phyloP scores from a whole-genome alignment of 176 grass and related monocot genomes.

The Dactylis glomerata region DNA sequence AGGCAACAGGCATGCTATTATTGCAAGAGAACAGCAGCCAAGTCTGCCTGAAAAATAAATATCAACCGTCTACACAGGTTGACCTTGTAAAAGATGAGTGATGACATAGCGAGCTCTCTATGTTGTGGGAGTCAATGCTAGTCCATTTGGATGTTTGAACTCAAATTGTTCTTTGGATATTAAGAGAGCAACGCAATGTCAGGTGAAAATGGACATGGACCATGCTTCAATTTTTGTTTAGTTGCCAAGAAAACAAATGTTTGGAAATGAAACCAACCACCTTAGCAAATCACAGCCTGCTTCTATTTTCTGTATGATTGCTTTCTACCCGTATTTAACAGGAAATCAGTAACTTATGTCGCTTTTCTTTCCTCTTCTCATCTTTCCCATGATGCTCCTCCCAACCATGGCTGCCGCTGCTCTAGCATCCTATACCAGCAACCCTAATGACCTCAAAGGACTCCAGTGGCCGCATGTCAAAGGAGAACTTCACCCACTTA shows the following conservation, averaged over 20 bases:
- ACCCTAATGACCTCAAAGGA: not conserved
- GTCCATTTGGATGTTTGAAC: not conserved
- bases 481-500: not conserved
- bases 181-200: not conserved
- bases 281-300: not conserved
- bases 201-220: not conserved
- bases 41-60: slow-evolving; percentile 17
- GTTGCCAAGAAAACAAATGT: not conserved
- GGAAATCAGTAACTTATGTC: not conserved
- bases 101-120: not conserved
- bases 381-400: not conserved
- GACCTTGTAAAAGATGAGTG: not conserved
- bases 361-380: not conserved
- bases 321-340: not conserved
- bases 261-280: not conserved
- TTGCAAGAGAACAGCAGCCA: slow-evolving; percentile 12
- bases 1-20: not conserved
- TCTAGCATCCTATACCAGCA: not conserved
- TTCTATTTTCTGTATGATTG: not conserved
- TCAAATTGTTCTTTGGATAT: not conserved
- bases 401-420: not conserved
- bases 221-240: not conserved
- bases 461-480: not conserved
- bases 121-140: not conserved
- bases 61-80: not conserved